These are phyloP conservation scores for Daldinia childiae DNA, from an alignment of 495 filamentous ascomycete genomes.

Conservation along the genomic window DNA sequence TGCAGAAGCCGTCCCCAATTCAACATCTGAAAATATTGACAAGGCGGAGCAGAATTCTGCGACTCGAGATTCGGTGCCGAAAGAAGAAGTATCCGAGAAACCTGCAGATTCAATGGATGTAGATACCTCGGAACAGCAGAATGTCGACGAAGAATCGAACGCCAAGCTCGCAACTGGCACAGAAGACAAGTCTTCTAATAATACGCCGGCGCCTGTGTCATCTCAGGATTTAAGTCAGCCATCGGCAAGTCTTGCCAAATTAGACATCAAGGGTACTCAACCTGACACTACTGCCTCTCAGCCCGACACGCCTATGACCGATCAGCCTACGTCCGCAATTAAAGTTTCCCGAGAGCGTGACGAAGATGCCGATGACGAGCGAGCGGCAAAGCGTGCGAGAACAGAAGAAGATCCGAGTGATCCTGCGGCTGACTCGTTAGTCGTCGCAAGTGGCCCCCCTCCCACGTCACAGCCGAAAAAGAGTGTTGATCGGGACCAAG, in stretches of 20 bases:
- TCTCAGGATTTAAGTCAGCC: slow-evolving; percentile 38
- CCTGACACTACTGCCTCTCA: slow-evolving; percentile 33
- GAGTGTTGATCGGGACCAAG: slow-evolving; percentile 38
- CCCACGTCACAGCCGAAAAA: slow-evolving; percentile 27
- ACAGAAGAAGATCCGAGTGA: slow-evolving; percentile 57
- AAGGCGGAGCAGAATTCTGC: slow-evolving; percentile 9
- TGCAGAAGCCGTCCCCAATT: slow-evolving; percentile 14
- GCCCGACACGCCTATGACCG: slow-evolving; percentile 51
- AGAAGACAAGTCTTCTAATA: slow-evolving; percentile 45
- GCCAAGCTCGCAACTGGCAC: slow-evolving; percentile 35
- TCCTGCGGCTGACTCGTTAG: slow-evolving; percentile 39
- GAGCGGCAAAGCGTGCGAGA: slow-evolving; percentile 79
- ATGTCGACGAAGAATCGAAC: slow-evolving; percentile 15
- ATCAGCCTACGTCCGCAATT: slow-evolving; percentile 43
- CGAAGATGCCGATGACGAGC: slow-evolving; percentile 74
- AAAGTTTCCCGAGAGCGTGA: slow-evolving; percentile 78
- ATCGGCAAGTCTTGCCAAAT: slow-evolving; percentile 42
- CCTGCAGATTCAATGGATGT: slow-evolving; percentile 1
- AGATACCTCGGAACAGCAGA: background rate
- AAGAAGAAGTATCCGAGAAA: background rate
- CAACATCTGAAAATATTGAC: slow-evolving; percentile 15
- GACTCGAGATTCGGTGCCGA: slow-evolving; percentile 4
- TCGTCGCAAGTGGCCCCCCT: slow-evolving; percentile 32
- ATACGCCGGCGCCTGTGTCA: slow-evolving; percentile 38
- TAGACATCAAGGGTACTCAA: slow-evolving; percentile 45